Evolutionary conservation across 148 eudicot genomes (phyloP), one percentile per base, ranked within the genome.

Genomic region (Mesembryanthemum crystallinum): DNA sequence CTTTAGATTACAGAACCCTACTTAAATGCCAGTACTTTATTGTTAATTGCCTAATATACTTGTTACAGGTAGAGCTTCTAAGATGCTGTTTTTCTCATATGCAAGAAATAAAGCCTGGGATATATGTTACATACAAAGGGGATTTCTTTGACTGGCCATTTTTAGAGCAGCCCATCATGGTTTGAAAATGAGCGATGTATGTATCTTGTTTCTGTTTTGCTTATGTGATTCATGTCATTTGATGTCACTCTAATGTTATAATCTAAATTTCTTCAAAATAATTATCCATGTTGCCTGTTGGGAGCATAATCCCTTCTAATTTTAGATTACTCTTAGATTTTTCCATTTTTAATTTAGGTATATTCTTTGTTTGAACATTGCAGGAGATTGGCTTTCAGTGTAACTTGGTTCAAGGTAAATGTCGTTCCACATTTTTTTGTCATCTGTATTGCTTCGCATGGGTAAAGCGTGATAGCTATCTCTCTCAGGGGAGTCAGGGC

Each of bases 381-480:
- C 78, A 96, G 99, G 99, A 92, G 72, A 84, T 96, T 30, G 99
- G 99, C 67, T 96, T 92, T 82, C 91, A 82, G 37, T 96, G 99
- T 75, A 97, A 96, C 82, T 87, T 88, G 86, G 86, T 73, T 86
- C 99, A 96, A 77, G 99, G 99, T 73, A 98, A 96, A 90, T 96
- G 97, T 73, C 98, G 97, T 85, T 90, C 99, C 68, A 92, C 90
- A 85, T 96, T 96, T 92, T 94, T 98, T 78, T 96, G 99, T 83
- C 99, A 96, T 77, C 82, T 96, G 76, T 98, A 96, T 89, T 96
- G 99, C 88, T 92, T 90, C 84, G 98, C 99, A 14, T 96, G 99
- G 99, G 99, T 96, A 63, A 96, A 96, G 79, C 99, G 99, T 88
- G 99, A 96, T 84, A 92, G 99, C 86, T 96, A 96, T 87, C 96